Evolutionary conservation across 2,329 filamentous ascomycete genomes (phyloP).

Genomic region (Sporothrix sp.): DNA sequence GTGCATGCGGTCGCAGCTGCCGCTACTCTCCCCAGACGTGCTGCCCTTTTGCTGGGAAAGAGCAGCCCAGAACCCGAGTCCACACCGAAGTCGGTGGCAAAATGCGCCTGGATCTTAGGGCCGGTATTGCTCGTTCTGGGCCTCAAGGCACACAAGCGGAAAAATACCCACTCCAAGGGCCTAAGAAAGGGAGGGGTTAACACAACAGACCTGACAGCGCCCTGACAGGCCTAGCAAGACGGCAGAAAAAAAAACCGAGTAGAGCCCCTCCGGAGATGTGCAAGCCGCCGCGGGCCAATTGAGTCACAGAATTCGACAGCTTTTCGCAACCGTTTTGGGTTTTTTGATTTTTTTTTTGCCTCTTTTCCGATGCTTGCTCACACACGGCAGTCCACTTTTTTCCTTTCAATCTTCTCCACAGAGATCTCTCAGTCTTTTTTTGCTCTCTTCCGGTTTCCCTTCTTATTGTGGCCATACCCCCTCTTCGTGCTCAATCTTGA

Average conservation of each 20-base stretch:
- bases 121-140: not conserved
- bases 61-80: not conserved
- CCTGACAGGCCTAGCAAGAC: not conserved
- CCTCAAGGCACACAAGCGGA: slow-evolving; percentile 1
- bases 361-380: not conserved
- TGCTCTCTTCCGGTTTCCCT: slow-evolving; percentile 1
- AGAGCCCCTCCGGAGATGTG: slow-evolving; percentile 14
- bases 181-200: slow-evolving; percentile 1
- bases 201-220: slow-evolving; percentile 6
- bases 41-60: too few species aligned
- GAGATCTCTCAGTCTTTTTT: slow-evolving; percentile 5
- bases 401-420: slow-evolving; percentile 8
- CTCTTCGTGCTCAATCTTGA: not conserved
- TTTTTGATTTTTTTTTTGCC: slow-evolving; percentile 5
- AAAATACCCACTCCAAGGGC: not conserved
- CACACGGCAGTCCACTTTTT: slow-evolving; percentile 1
- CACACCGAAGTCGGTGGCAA: slow-evolving; percentile 5
- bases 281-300: slow-evolving; percentile 17
- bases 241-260: slow-evolving; percentile 1
- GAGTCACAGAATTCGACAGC: slow-evolving; percentile 1
- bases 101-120: too few species aligned
- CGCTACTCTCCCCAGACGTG: too few species aligned
- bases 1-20: too few species aligned
- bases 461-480: slow-evolving; percentile 4
- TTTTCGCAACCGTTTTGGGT: not conserved